Base-by-base conservation (phyloP, 176 grass and related monocot species). In the Avena eriantha region DNA sequence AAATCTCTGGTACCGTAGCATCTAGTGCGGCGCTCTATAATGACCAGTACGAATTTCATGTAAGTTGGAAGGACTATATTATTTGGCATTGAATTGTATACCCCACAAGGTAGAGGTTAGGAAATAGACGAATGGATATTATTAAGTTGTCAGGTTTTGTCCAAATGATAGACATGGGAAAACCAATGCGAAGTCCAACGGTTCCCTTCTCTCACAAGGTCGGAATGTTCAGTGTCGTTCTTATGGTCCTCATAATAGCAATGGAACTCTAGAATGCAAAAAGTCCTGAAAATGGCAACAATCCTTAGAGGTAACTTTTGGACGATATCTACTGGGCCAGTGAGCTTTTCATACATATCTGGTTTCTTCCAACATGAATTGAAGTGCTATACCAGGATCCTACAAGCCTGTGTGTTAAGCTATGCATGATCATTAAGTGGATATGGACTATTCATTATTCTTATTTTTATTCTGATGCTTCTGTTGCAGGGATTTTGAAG, bases 221-320 rank as follows among this genome's bases (percentile, higher is more conserved):
- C 81, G 39, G 22, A 76, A 69, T 65, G 29, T 89, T 74, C 29
- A 24, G 39, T 95, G 91, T 36, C 22, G 34, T 77, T 93, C 89
- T 58, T 73, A 83, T 86, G 76, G 93, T 18, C 83, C 89, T 88
- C 83, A 17, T 69, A 67, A 69, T 77, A 81, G 71, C 80, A 90
- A 81, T 39, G 90, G 95, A 61, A 87, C 91, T 12, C 78, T 83
- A 60, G 60, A 98, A 50, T 59, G 80, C 59, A 55, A 70, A 70
- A 15, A 86, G 54, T 64, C 74, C 75, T 76, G 83, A 93, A 87
- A 83, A 88, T 72, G 79, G 59, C 15, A 76, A 31, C 1, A 21
- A 83, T 90, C 18, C 86, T 86, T 94, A 79, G 69, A 93, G 95
- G 95, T 93, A 73, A 73, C 19, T 0, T 46, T 78, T 53, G 35